Evolutionary conservation across 169 alveolate species (phyloP), one percentile per base, ranked within the genome.

Genomic region (Plasmodium yoelii): DNA sequence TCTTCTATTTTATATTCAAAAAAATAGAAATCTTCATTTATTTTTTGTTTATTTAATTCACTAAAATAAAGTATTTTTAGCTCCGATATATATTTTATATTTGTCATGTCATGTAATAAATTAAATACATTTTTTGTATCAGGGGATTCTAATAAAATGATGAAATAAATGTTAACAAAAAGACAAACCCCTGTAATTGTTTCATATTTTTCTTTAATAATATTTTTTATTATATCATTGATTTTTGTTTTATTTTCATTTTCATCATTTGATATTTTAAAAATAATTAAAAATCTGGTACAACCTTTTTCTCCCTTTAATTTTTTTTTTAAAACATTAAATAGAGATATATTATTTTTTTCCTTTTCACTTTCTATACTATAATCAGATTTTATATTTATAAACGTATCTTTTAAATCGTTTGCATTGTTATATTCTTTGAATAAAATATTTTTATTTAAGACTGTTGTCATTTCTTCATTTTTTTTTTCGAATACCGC

Each of bases 331-430:
- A 75, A 75, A 34, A 75, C 56, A 24, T 63, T 60, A 44, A 75
- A 51, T 67, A 75, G 28, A 22, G 88, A 55, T 24, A 75, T 75
- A 57, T 75, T 75, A 34, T 64, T 75, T 75, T 63, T 75, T 65
- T 75, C 88, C 18, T 75, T 75, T 75, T 63, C 88, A 75, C 88
- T 75, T 19, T 75, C 88, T 22, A 75, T 22, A 13, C 88, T 75
- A 44, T 75, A 63, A 15, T 75, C 88, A 19, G 88, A 47, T 49
- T 44, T 44, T 26, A 75, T 28, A 55, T 75, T 75, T 44, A 75
- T 55, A 63, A 75, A 75, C 0, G 88, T 57, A 18, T 75, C 88
- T 44, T 55, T 47, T 10, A 75, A 75, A 47, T 75, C 88, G 12
- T 75, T 63, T 4, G 65, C 42, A 24, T 63, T 34, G 28, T 10